These are phyloP conservation scores for Cornus florida DNA, from an alignment of 148 eudicot genomes.

Conservation along the genomic window DNA sequence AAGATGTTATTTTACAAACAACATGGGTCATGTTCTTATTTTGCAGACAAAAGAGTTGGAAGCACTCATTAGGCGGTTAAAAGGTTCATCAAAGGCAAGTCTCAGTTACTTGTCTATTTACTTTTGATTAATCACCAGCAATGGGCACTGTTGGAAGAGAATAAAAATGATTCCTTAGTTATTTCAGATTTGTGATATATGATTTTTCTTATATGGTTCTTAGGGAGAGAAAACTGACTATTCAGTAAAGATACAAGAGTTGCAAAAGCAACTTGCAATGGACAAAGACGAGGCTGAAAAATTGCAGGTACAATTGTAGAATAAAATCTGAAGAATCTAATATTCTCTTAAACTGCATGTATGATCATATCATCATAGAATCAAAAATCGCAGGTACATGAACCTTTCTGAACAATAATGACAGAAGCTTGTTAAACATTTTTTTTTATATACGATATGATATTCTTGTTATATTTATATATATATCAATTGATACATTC, in stretches of 20 bases:
- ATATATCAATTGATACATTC: neutral
- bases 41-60: conserved; percentile 85
- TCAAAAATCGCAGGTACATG: neutral
- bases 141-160: neutral
- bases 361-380: neutral
- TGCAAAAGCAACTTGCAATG: conserved; percentile 91
- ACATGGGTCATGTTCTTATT: neutral
- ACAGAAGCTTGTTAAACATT: neutral
- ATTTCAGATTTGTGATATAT: conserved; percentile 7
- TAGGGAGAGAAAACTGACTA: conserved; percentile 92
- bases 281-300: conserved; percentile 93
- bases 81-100: conserved; percentile 83
- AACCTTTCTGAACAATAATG: neutral
- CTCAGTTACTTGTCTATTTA: conserved; percentile 4
- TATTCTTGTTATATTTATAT: neutral
- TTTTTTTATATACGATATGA: neutral
- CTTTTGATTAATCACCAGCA: neutral
- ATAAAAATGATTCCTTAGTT: conserved; percentile 1
- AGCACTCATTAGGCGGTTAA: conserved; percentile 76
- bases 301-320: conserved; percentile 52
- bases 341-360: neutral
- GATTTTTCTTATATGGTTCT: conserved; percentile 10
- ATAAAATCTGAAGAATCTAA: neutral
- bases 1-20: neutral
- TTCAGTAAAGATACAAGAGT: conserved; percentile 87